Conservation (phyloP, 192 early-diverging fungal genomes). For the Podila minutissima region DNA sequence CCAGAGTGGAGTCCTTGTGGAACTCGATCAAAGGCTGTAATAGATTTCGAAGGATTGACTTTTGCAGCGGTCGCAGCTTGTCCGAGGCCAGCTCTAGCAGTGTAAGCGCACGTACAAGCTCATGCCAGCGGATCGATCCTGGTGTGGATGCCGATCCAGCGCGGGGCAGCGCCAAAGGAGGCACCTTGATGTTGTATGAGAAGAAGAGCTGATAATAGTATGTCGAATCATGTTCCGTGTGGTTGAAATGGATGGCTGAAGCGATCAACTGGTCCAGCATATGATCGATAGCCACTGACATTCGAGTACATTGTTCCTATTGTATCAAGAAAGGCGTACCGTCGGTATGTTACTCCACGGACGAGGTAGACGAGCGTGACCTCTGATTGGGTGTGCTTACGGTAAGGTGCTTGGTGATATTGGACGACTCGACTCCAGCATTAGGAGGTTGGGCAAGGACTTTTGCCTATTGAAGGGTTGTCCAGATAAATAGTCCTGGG, state of each 20-base stretch:
- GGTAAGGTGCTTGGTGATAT: conserved; percentile 26
- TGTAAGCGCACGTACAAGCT: conserved; percentile 18
- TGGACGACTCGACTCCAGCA: conserved; percentile 26
- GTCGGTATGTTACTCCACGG: too few species aligned
- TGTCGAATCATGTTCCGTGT: not conserved
- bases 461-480: conserved; percentile 15
- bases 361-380: not conserved
- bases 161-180: conserved; percentile 15
- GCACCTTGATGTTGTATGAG: conserved; percentile 35
- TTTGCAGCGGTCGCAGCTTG: conserved; percentile 33
- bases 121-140: conserved; percentile 37
- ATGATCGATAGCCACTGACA: conserved; percentile 40
- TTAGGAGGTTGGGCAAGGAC: conserved; percentile 31
- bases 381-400: conserved; percentile 5
- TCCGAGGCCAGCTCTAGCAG: conserved; percentile 26
- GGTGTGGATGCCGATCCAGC: conserved; percentile 13
- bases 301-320: conserved; percentile 34
- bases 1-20: not conserved
- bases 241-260: conserved; percentile 7
- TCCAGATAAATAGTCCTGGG: not conserved
- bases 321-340: too few species aligned
- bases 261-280: conserved; percentile 45
- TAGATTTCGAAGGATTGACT: conserved; percentile 8
- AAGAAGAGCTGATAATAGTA: conserved; percentile 7
- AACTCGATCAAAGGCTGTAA: conserved; percentile 32